Evolutionary conservation across 768 basidiomycete species (phyloP).

Genomic region (Boletellus sp.): DNA sequence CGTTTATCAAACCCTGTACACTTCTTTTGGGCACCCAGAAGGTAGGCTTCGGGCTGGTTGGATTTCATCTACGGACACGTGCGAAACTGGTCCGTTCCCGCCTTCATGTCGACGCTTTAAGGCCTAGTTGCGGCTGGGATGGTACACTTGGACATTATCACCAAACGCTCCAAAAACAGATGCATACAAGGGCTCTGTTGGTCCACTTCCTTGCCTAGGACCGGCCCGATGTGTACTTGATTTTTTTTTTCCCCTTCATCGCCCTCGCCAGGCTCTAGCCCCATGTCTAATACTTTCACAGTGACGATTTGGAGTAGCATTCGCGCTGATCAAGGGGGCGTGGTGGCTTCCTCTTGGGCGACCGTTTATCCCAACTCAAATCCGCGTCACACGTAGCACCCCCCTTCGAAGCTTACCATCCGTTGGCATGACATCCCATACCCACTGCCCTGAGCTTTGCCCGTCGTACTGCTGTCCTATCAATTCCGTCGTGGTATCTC

Average conservation of each 20-base stretch:
- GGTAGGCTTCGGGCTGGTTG: not conserved
- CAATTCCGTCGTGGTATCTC: not conserved
- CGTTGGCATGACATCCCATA: not conserved
- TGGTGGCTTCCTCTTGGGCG: too few species aligned
- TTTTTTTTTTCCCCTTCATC: not conserved
- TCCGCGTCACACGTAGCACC: not conserved
- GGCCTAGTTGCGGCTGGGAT: too few species aligned
- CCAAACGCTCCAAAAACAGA: not conserved
- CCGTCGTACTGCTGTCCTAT: not conserved
- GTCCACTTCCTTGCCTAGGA: not conserved
- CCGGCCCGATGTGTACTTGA: not conserved
- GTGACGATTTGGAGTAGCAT: too few species aligned
- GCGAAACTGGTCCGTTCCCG: not conserved
- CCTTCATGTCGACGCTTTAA: too few species aligned
- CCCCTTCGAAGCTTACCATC: not conserved
- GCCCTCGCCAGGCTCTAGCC: not conserved
- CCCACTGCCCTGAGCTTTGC: slow-evolving; percentile 1
- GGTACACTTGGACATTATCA: not conserved
- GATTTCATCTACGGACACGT: not conserved
- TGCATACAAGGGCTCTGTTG: not conserved
- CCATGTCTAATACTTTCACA: not conserved
- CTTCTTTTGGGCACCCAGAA: too few species aligned
- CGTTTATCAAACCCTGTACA: too few species aligned
- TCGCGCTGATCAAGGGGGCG: too few species aligned
- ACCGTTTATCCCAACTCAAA: not conserved